These are phyloP conservation scores for Amaranthus tricolor DNA, from an alignment of 179 eudicot species.

Conservation along the genomic window DNA sequence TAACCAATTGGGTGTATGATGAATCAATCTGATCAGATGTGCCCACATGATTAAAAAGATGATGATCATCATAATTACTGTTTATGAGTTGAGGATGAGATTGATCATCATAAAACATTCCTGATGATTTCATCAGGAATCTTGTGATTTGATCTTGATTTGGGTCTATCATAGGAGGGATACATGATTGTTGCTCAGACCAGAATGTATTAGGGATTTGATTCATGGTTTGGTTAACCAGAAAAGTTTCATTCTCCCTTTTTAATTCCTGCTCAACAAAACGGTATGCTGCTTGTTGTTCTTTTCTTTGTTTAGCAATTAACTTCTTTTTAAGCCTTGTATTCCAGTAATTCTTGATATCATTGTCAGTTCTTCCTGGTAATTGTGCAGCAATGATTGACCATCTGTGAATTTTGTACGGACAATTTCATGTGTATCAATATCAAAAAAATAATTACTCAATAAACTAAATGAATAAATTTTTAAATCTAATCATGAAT, in stretches of 20 bases:
- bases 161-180: conserved; percentile 14
- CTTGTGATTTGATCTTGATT: conserved; percentile 29
- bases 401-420: conserved; percentile 43
- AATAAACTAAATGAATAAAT: too few species aligned
- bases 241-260: conserved; percentile 29
- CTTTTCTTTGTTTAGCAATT: conserved; percentile 51
- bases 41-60: conserved; percentile 23
- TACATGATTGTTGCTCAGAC: conserved; percentile 27
- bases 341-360: conserved; percentile 81
- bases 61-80: conserved; percentile 12
- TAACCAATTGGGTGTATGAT: conserved; percentile 16
- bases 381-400: conserved; percentile 72
- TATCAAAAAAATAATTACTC: too few species aligned
- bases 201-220: conserved; percentile 31
- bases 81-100: conserved; percentile 12
- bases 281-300: conserved; percentile 38
- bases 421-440: too few species aligned
- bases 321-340: conserved; percentile 73
- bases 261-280: conserved; percentile 35
- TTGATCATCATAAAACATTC: conserved; percentile 24
- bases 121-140: conserved; percentile 27
- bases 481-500: too few species aligned
- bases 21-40: background rate
- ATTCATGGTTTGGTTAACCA: conserved; percentile 29
- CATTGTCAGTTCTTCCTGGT: conserved; percentile 79